Evolutionary conservation across 305 asterid species (phyloP).

Genomic region (Stenogyne calaminthoides): DNA sequence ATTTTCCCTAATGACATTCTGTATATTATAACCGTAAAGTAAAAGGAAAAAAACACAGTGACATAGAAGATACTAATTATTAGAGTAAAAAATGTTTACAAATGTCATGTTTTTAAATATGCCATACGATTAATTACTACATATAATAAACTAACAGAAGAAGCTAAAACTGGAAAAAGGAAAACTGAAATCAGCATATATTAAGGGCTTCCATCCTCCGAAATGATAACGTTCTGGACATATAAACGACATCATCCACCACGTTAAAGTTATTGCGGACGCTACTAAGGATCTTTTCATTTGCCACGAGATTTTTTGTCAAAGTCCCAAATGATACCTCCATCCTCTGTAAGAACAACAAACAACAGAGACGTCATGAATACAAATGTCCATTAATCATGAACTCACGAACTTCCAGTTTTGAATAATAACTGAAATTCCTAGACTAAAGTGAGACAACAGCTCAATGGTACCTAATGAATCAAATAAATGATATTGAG

Average conservation of each 20-base stretch:
- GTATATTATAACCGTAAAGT: too few relatives aligned
- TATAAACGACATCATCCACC: neutral
- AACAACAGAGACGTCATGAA: neutral
- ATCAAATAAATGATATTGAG: neutral
- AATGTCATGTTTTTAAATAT: neutral
- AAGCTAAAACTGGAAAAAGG: neutral
- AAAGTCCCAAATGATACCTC: constrained; percentile 77
- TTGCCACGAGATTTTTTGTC: constrained; percentile 40
- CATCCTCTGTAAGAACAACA: constrained; percentile 61
- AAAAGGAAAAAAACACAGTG: neutral
- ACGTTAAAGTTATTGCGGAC: neutral
- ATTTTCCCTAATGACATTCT: too few relatives aligned
- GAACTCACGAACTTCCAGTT: neutral
- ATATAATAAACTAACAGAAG: neutral
- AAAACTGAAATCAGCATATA: neutral
- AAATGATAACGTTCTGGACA: neutral
- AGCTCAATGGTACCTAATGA: neutral
- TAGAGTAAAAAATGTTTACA: neutral
- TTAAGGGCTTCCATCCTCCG: neutral
- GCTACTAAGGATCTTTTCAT: constrained; percentile 23
- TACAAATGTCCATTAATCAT: neutral
- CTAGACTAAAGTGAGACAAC: neutral
- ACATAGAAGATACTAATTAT: neutral
- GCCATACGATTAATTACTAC: neutral
- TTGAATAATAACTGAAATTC: neutral